Conservation (phyloP, 495 filamentous ascomycete genomes). For the Zalerion maritima region DNA sequence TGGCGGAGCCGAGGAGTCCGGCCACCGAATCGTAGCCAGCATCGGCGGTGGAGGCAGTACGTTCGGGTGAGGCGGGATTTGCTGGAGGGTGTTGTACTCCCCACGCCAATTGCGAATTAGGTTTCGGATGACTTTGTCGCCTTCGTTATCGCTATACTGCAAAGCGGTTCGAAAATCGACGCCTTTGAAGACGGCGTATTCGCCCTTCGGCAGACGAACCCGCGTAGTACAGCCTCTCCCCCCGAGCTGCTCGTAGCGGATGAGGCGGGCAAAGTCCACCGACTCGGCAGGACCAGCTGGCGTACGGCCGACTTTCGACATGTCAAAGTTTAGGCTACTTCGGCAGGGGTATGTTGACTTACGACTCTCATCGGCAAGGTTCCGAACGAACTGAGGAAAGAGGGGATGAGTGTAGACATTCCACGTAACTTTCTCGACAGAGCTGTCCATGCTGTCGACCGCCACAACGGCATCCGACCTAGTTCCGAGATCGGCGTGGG, state of each 20-base stretch:
- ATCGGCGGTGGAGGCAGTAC: no score
- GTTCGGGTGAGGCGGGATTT: no score
- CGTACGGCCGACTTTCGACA: constrained; percentile 1
- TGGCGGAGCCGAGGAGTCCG: no score
- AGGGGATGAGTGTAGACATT: constrained; percentile 1
- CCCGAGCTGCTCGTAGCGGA: constrained; percentile 1
- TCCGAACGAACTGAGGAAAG: no score
- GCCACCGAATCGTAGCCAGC: no score
- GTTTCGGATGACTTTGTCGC: no score
- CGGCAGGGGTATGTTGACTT: no score
- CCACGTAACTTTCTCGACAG: background rate
- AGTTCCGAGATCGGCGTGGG: constrained; percentile 1
- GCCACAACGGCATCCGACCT: constrained; percentile 2
- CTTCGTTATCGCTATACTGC: constrained; percentile 1
- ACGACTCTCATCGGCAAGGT: no score
- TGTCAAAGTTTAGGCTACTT: no score
- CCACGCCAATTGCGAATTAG: no score
- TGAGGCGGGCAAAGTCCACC: constrained; percentile 3
- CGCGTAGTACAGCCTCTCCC: constrained; percentile 6
- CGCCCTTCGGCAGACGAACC: constrained; percentile 1
- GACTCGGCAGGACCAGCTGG: constrained; percentile 1
- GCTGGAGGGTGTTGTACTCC: no score
- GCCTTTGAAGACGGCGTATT: constrained; percentile 2
- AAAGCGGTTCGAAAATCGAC: constrained; percentile 3
- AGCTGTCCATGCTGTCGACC: no score